These are phyloP conservation scores for Boletus sensibilis DNA, from an alignment of 768 basidiomycete species.

Conservation along the genomic window DNA sequence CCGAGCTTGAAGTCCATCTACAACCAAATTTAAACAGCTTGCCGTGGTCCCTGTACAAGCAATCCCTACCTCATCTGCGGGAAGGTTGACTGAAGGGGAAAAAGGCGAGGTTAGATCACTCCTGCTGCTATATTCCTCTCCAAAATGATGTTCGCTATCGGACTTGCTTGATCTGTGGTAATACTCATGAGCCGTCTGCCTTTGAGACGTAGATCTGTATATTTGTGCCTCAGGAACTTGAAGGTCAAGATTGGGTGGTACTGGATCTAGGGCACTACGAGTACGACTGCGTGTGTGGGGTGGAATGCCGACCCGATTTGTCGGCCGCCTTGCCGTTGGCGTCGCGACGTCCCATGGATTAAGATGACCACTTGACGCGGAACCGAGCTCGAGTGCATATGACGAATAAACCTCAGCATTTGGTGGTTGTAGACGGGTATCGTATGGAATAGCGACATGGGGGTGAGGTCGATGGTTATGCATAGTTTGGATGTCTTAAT, in stretches of 20 bases:
- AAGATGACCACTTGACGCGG: slow-evolving; percentile 22
- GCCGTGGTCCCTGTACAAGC: slow-evolving; percentile 24
- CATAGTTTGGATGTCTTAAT: slow-evolving; percentile 17
- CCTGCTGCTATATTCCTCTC: slow-evolving; percentile 13
- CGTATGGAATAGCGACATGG: slow-evolving; percentile 39
- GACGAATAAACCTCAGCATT: slow-evolving; percentile 28
- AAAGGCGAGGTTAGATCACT: slow-evolving; percentile 31
- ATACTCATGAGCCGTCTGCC: slow-evolving; percentile 28
- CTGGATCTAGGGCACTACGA: slow-evolving; percentile 36
- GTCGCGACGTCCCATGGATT: slow-evolving; percentile 37
- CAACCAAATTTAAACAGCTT: slow-evolving; percentile 9
- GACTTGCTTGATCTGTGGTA: slow-evolving; percentile 42
- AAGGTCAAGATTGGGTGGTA: slow-evolving; percentile 37
- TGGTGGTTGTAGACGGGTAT: slow-evolving; percentile 34
- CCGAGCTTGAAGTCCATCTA: slow-evolving; percentile 30
- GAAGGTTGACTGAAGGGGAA: slow-evolving; percentile 38
- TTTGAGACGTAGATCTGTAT: slow-evolving; percentile 44
- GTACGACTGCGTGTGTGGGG: slow-evolving; percentile 37
- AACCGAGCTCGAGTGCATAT: slow-evolving; percentile 31
- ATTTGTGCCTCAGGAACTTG: slow-evolving; percentile 49
- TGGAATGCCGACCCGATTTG: slow-evolving; percentile 18
- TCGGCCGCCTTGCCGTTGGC: slow-evolving; percentile 26
- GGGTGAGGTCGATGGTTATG: slow-evolving; percentile 35
- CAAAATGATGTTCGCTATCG: slow-evolving; percentile 32
- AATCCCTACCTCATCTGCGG: slow-evolving; percentile 37